Percentiles rank a stretch among this genome's conserved stretches.
Conservation (phyloP, 2,329 filamentous ascomycete species). For the Nectriaceae sp. region DNA sequence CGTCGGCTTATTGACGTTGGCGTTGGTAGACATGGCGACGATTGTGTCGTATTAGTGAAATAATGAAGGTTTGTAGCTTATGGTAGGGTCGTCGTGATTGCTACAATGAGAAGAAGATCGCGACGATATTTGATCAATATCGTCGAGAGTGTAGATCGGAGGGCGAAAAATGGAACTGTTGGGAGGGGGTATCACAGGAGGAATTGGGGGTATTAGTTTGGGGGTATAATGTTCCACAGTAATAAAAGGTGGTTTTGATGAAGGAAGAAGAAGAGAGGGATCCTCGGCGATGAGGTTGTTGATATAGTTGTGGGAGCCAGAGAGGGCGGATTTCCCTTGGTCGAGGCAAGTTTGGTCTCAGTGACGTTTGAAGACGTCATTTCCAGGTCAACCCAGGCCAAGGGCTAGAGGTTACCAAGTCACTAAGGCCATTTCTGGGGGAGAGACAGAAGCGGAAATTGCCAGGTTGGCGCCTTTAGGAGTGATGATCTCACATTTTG, state of each 20-base stretch:
- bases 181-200: conserved; percentile 33
- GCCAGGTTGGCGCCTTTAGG: not conserved
- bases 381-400: conserved; percentile 18
- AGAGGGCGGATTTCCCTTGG: conserved; percentile 7
- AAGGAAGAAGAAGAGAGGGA: conserved; percentile 12
- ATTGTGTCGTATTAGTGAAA: conserved; percentile 16
- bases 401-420: conserved; percentile 7
- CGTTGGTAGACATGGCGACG: conserved; percentile 43
- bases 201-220: conserved; percentile 21
- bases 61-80: not conserved
- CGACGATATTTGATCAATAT: not conserved
- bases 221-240: conserved; percentile 19
- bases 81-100: not conserved
- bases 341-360: conserved; percentile 11
- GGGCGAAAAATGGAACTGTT: conserved; percentile 12
- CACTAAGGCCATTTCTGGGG: conserved; percentile 2
- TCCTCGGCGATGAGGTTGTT: not conserved
- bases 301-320: too few species aligned
- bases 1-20: conserved; percentile 70
- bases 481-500: not conserved
- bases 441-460: not conserved
- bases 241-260: conserved; percentile 9
- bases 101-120: not conserved
- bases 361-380: conserved; percentile 37
- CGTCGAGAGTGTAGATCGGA: not conserved